These are phyloP conservation scores for Zelopaecilomyces penicillatus DNA, from an alignment of 2,329 filamentous ascomycete species.

Conservation along the genomic window DNA sequence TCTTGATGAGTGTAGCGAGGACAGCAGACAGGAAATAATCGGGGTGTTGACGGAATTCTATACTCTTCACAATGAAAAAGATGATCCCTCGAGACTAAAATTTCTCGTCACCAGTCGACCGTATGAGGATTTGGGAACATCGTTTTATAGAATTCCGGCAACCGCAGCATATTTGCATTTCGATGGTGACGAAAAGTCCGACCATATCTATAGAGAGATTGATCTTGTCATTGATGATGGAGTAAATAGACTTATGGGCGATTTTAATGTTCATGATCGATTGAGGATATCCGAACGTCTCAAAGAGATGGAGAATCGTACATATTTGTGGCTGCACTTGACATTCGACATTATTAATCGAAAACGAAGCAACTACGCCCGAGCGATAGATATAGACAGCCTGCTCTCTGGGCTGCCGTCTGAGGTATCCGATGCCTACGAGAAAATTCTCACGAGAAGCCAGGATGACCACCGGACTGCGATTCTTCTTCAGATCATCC, in stretches of 20 bases:
- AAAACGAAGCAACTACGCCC: constrained; percentile 6
- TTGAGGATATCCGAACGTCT: constrained; percentile 17
- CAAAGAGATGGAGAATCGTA: constrained; percentile 20
- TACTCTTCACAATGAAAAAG: neutral
- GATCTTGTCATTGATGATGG: constrained; percentile 19
- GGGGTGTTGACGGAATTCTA: constrained; percentile 11
- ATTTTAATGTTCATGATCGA: constrained; percentile 11
- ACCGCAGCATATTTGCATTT: constrained; percentile 13
- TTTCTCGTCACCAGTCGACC: constrained; percentile 25
- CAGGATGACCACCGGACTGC: neutral
- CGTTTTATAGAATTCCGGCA: constrained; percentile 10
- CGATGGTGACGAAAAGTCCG: constrained; percentile 18
- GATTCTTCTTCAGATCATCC: constrained; percentile 1
- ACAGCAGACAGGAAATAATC: constrained; percentile 11
- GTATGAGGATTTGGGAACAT: constrained; percentile 14
- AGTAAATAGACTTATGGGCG: constrained; percentile 9
- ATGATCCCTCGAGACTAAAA: constrained; percentile 14
- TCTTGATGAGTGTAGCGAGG: constrained; percentile 21
- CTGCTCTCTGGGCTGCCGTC: constrained; percentile 11
- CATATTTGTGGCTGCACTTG: constrained; percentile 32
- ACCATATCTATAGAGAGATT: constrained; percentile 22
- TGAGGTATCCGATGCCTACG: constrained; percentile 17
- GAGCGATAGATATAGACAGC: constrained; percentile 1
- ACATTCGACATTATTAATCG: constrained; percentile 22
- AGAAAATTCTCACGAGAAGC: constrained; percentile 13